Base-by-base conservation (phyloP, 139 green algal species). In the Monoraphidium neglectum region DNA sequence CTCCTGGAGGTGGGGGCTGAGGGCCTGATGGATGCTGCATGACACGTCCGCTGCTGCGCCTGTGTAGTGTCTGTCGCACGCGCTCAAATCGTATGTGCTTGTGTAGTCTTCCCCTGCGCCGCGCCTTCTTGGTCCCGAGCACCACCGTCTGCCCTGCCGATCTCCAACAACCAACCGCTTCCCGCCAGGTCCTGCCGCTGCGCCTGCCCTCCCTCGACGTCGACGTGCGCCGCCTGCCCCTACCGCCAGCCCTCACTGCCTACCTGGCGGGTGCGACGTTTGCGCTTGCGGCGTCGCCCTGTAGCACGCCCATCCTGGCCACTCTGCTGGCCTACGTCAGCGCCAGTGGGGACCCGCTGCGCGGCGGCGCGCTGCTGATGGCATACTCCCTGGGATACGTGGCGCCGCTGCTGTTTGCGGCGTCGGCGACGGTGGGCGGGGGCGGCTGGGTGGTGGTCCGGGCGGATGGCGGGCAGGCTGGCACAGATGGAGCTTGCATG, bases 271-370 rank as follows among this genome's bases (percentile, higher is more conserved):
- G 96, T 18, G 80, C 95, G 21, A 92, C 87, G 0, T 99, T 99
- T 84, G 96, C 96, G 12, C 88, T 99, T 62, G 96, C 93, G 33
- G 96, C 96, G 5, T 98, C 94, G 26, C 96, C 94, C 10, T 97
- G 93, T 93, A 96, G 88, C 79, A 98, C 95, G 23, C 96, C 96
- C 15, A 91, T 99, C 49, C 90, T 99, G 36, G 94, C 96, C 1
- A 97, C 96, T 0, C 81, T 99, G 40, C 87, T 99, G 23, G 96
- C 91, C 0, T 99, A 94, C 70, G 95, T 97, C 0, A 89, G 90
- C 1, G 87, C 93, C 12, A 90, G 87, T 5, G 54, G 84, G 0
- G 83, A 94, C 51, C 86, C 86, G 5, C 23, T 87, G 32, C 37
- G 81, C 64, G 95, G 94, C 4, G 94, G 86, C n/a, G 70, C 57